These are phyloP conservation scores for Crucibulum laeve DNA, from an alignment of 768 basidiomycete genomes.

Conservation along the genomic window DNA sequence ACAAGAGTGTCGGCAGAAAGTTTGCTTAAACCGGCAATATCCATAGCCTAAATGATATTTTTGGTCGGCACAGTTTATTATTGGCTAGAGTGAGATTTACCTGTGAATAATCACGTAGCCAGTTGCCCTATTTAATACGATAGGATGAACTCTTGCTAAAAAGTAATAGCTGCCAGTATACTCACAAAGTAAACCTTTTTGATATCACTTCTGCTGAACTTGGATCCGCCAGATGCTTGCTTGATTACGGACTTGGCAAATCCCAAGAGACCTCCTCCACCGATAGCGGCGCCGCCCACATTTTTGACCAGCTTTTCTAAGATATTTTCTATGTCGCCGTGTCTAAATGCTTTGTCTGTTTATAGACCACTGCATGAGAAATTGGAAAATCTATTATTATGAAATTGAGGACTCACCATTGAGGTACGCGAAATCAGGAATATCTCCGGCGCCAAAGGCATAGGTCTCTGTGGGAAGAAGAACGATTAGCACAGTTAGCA, in stretches of 20 bases:
- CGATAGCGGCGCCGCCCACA: constrained; percentile 37
- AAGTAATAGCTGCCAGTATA: neutral
- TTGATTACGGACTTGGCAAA: constrained; percentile 44
- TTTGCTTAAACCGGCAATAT: constrained; percentile 66
- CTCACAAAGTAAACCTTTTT: constrained; percentile 65
- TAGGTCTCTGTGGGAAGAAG: constrained; percentile 39
- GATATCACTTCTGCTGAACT: constrained; percentile 61
- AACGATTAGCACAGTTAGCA: constrained; percentile 32
- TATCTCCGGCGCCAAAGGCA: constrained; percentile 65
- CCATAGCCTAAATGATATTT: constrained; percentile 46
- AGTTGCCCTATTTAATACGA: constrained; percentile 44
- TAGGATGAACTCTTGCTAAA: neutral
- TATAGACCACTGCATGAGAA: constrained; percentile 1
- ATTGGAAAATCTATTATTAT: neutral
- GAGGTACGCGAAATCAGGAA: constrained; percentile 67
- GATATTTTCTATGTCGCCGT: constrained; percentile 74
- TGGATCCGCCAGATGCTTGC: constrained; percentile 44
- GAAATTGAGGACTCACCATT: constrained; percentile 34
- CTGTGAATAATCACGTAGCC: constrained; percentile 70
- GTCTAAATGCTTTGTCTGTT: constrained; percentile 66
- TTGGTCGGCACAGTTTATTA: constrained; percentile 2
- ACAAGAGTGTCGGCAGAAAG: constrained; percentile 61
- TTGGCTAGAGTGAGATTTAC: constrained; percentile 18
- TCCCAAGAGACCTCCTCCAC: constrained; percentile 44
- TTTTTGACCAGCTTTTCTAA: constrained; percentile 56